phyloP scores from a whole-genome alignment of 768 basidiomycete genomes.

The Mycena sanguinolenta region DNA sequence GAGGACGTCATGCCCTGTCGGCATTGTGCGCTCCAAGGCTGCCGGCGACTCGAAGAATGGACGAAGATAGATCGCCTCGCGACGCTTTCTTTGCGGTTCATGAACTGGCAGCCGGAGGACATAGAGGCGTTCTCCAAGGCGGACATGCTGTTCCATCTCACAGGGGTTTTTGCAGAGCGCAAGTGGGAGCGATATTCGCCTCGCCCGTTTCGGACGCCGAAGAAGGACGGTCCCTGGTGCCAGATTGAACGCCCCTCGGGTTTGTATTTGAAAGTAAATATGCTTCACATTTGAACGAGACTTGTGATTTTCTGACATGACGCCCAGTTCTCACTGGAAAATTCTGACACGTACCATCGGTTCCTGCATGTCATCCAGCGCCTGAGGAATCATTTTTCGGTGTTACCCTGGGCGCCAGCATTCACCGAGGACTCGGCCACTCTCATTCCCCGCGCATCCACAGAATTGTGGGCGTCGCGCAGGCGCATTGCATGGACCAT shows the following conservation, averaged over 20 bases:
- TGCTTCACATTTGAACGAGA: no score
- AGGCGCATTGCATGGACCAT: constrained; percentile 1
- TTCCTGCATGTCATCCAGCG: constrained; percentile 13
- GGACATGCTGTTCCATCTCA: constrained; percentile 27
- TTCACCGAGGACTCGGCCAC: constrained; percentile 3
- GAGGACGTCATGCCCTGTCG: constrained; percentile 31
- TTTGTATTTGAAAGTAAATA: constrained; percentile 26
- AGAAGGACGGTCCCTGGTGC: neutral
- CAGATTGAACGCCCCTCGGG: constrained; percentile 12
- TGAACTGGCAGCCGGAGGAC: constrained; percentile 22
- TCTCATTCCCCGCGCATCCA: constrained; percentile 15
- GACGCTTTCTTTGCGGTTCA: constrained; percentile 21
- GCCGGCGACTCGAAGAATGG: constrained; percentile 20
- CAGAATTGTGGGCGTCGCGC: constrained; percentile 14
- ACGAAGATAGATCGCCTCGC: constrained; percentile 16
- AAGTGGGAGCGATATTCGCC: constrained; percentile 19
- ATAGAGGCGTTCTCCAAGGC: neutral
- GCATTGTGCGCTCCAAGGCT: constrained; percentile 26
- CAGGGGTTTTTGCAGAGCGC: constrained; percentile 22
- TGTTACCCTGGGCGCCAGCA: constrained; percentile 12
- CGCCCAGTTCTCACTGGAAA: constrained; percentile 5
- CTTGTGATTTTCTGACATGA: no score
- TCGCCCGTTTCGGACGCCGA: neutral
- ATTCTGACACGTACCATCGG: constrained; percentile 13
- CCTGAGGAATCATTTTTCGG: constrained; percentile 11